Evolutionary conservation across 2,329 filamentous ascomycete species (phyloP).

Genomic region (Hymenoscyphus occultus): DNA sequence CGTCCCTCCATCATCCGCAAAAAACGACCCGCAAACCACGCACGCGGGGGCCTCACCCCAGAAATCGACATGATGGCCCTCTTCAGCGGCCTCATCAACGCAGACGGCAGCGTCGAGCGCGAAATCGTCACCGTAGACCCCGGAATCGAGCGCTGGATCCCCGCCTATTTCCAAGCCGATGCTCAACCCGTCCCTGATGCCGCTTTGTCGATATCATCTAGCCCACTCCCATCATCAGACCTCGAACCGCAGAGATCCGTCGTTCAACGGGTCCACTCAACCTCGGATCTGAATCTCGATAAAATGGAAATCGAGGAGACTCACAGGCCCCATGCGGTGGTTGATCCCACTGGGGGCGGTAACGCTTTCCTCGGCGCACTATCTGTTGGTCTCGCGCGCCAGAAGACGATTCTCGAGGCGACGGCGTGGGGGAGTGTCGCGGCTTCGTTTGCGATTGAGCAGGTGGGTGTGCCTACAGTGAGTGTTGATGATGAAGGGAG

Average conservation of each 20-base stretch:
- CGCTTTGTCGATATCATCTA: background rate
- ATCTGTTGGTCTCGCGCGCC: slow-evolving; percentile 57
- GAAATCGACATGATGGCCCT: slow-evolving; percentile 63
- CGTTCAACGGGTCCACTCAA: background rate
- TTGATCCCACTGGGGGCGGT: slow-evolving; percentile 93
- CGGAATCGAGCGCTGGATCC: slow-evolving; percentile 68
- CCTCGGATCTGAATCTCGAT: background rate
- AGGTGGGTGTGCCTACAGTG: slow-evolving; percentile 76
- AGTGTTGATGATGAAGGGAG: slow-evolving; percentile 35
- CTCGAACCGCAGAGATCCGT: background rate
- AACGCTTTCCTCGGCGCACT: slow-evolving; percentile 79
- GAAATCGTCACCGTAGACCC: slow-evolving; percentile 52
- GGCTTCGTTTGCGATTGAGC: slow-evolving; percentile 91
- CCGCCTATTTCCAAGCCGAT: slow-evolving; percentile 61
- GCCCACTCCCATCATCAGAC: background rate
- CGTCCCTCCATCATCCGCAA: slow-evolving; percentile 21
- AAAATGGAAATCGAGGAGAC: slow-evolving; percentile 3
- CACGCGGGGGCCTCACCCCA: slow-evolving; percentile 51
- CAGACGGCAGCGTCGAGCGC: slow-evolving; percentile 46
- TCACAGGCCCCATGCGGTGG: slow-evolving; percentile 49
- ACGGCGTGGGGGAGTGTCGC: slow-evolving; percentile 76
- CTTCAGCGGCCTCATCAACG: slow-evolving; percentile 56
- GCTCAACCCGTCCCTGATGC: slow-evolving; percentile 11
- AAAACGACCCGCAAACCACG: slow-evolving; percentile 33
- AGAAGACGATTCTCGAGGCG: slow-evolving; percentile 63